Evolutionary conservation across 805 yeast genomes (phyloP), one percentile per base, ranked within the genome.

Genomic region (Yarrowia osloensis): DNA sequence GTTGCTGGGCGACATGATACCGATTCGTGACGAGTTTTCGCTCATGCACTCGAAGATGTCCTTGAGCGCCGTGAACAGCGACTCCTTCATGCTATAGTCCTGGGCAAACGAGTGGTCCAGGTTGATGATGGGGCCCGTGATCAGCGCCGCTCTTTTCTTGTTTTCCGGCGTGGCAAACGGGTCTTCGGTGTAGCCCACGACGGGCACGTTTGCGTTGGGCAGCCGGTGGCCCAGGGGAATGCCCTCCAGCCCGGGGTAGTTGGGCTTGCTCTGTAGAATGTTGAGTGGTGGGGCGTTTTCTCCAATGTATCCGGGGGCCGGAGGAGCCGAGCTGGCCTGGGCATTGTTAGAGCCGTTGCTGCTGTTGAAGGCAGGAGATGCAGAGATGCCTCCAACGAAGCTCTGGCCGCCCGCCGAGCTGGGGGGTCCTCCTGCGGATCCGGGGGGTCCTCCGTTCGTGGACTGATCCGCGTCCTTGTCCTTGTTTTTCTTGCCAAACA

Each of bases 11-110:
- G 97, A 89, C 0, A 91, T 93, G 1, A 95, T 90, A 4, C 98
- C 98, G 1, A 84, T 86, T 22, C 83, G 80, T 4, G 88, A 81
- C 63, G 79, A 78, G 74, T 87, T 85, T 76, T 91, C 97, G 7
- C 85, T 81, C 82, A 94, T 89, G 68, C 89, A 79, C 75, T 92
- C 97, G 75, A 90, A 94, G 13, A 91, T 79, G 75, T 95, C 99
- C 73, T 90, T 91, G 68, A 94, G 78, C 0, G 95, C 85, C 1
- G 88, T 82, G 70, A 84, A 87, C 46, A 89, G 75, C 21, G 83
- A 77, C 70, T 83, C 82, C 13, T 78, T 75, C 79, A 82, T 77
- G 29, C 77, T 81, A 73, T 88, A 87, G 12, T 82, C 81, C 24
- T 78, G 76, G 68, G 82, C 81, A 61, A 87, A 77, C 0, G 90